Evolutionary conservation across 805 yeast genomes (phyloP), one percentile per base, ranked within the genome.

Genomic region (Barnettozyma pratensis): DNA sequence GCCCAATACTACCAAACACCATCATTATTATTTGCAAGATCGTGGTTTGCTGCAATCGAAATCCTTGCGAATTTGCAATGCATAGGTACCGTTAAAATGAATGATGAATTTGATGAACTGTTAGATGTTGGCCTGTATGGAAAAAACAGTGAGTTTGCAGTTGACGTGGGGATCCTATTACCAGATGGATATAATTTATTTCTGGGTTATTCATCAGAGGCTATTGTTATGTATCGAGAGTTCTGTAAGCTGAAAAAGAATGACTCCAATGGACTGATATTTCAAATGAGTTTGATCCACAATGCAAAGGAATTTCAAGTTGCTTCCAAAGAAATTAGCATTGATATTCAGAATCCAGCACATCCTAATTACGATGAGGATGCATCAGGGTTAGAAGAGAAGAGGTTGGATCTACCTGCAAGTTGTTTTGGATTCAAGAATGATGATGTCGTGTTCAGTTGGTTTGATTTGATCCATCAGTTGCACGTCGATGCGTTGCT

Each of bases 1-100:
- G 56, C 48, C 57, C 54, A 55, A 31, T 53, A 50, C 64, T 49
- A 55, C 29, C 54, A 53, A 10, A 58, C 62, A 1, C 59, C 62
- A 8, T 46, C 80, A 4, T 66, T 72, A 41, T 66, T 75, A 1
- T 55, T 79, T 25, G 71, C 82, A 1, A 75, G 77, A 49, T 65
- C 70, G 31, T 81, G 87, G 87, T 81, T 75, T 58, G 66, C 75
- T 4, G 71, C 79, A 1, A 72, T 80, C 49, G 86, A 81, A 56
- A 67, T 78, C 4, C 62, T 80, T 32, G 86, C 87, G 0, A 81
- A 78, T 0, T 52, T 78, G 14, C 70, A 79, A n/a, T 70, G 77
- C 27, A 68, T 70, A 10, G 85, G 85, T 0, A 78, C 84, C 0
- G 64, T 79, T 8, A 70, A 72, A 28, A 74, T 72, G 35, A 71